A percentile compares a stretch with the other conserved stretches of the same genome.
These are phyloP conservation scores for Puccinia coronata DNA, from an alignment of 1,284 basidiomycete genomes.

Conservation along the genomic window DNA sequence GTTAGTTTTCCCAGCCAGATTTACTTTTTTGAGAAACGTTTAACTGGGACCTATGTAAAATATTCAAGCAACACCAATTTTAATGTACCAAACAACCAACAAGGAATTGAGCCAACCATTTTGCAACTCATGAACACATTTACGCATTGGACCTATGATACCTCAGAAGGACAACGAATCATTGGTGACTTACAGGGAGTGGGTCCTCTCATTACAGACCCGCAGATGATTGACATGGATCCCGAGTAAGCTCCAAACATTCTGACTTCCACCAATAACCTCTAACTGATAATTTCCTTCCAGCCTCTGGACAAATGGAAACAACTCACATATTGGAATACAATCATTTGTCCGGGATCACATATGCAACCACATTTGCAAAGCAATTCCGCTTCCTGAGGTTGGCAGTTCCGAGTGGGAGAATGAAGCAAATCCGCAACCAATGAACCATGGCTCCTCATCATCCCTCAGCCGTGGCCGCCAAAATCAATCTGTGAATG, in stretches of 20 bases:
- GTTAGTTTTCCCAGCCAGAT: neutral
- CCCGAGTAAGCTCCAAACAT: neutral
- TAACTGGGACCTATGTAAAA: neutral
- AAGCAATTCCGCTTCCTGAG: too few relatives aligned
- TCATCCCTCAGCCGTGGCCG: too few relatives aligned
- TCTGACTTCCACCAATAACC: neutral
- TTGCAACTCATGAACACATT: neutral
- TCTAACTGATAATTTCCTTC: neutral
- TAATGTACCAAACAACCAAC: neutral
- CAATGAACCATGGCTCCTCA: too few relatives aligned
- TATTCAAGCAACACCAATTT: conserved; percentile 17
- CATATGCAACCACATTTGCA: too few relatives aligned
- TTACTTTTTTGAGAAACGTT: neutral
- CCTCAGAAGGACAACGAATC: neutral
- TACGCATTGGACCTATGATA: neutral
- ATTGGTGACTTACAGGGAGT: neutral
- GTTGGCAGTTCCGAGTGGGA: too few relatives aligned
- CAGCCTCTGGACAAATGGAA: neutral
- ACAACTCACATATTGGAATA: neutral
- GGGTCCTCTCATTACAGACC: neutral
- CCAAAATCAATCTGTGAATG: too few relatives aligned
- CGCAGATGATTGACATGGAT: neutral
- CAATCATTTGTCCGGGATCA: too few relatives aligned
- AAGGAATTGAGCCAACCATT: neutral
- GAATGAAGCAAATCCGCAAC: too few relatives aligned